Evolutionary conservation across 108 stramenopile species (phyloP).

Genomic region (Pinguiococcus pyrenoidosus): DNA sequence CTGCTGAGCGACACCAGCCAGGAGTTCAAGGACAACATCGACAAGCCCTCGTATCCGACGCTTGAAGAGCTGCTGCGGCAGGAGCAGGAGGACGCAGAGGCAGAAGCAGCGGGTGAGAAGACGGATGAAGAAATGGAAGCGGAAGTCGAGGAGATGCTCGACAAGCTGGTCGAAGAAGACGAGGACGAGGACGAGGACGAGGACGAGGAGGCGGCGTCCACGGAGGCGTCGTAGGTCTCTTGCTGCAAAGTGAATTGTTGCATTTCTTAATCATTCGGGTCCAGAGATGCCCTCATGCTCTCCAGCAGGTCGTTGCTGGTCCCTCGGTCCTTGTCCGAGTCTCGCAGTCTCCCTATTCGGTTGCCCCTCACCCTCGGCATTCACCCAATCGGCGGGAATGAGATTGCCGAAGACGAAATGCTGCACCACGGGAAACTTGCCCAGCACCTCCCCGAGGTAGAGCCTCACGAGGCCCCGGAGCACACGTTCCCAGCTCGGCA

Average conservation of each 20-base stretch:
- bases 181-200: too few relatives aligned
- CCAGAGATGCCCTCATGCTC: too few relatives aligned
- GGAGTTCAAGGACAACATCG: slow-evolving; percentile 86
- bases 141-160: too few relatives aligned
- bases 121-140: neutral
- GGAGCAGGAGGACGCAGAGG: slow-evolving; percentile 9
- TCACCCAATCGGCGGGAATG: slow-evolving; percentile 33
- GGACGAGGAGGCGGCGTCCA: too few relatives aligned
- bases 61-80: slow-evolving; percentile 79
- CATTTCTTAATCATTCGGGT: too few relatives aligned
- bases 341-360: too few relatives aligned
- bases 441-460: slow-evolving; percentile 78
- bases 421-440: slow-evolving; percentile 81
- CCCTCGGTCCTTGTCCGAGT: too few relatives aligned
- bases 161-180: too few relatives aligned
- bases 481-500: slow-evolving; percentile 66
- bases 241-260: too few relatives aligned
- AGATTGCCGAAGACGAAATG: slow-evolving; percentile 81
- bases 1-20: slow-evolving; percentile 58
- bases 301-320: too few relatives aligned
- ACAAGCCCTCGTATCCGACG: slow-evolving; percentile 84
- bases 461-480: slow-evolving; percentile 54
- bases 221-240: too few relatives aligned
- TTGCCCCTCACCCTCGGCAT: too few relatives aligned
- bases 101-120: neutral